These are phyloP conservation scores for Backusella macrospora DNA, from an alignment of 192 early-diverging fungal species.

Conservation along the genomic window DNA sequence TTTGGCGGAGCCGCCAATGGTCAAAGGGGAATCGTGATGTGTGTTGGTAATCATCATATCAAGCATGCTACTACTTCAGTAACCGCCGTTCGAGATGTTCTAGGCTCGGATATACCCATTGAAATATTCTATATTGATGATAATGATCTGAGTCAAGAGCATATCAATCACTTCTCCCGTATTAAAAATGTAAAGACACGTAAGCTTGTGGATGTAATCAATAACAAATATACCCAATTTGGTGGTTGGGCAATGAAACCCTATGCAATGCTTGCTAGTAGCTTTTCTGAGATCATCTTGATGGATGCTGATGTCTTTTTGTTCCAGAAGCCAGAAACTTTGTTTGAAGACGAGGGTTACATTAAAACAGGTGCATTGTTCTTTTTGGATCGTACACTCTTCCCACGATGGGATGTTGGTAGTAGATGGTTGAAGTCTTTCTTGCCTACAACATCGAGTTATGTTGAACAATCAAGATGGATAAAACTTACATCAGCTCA, in stretches of 20 bases:
- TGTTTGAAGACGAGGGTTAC: conserved; percentile 55
- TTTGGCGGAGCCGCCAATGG: not conserved
- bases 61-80: conserved; percentile 43
- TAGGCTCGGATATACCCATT: conserved; percentile 58
- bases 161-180: conserved; percentile 33
- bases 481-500: conserved; percentile 45
- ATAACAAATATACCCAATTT: conserved; percentile 46
- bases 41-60: conserved; percentile 53
- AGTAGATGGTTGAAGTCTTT: conserved; percentile 55
- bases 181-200: conserved; percentile 16
- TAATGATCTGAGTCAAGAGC: conserved; percentile 38
- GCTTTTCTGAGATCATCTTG: conserved; percentile 64
- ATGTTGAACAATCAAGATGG: conserved; percentile 45
- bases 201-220: conserved; percentile 41
- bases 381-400: conserved; percentile 67
- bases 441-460: conserved; percentile 47
- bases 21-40: conserved; percentile 49
- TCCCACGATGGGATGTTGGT: conserved; percentile 34
- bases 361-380: conserved; percentile 56
- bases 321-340: conserved; percentile 55
- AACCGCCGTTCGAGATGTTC: conserved; percentile 41
- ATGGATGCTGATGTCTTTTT: conserved; percentile 75
- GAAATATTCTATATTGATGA: conserved; percentile 59
- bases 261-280: conserved; percentile 62
- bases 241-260: conserved; percentile 73